Percentiles rank a stretch among this genome's conserved stretches.
Evolutionary conservation across 352 stramenopile genomes (phyloP).

Genomic region (Thalassiosira livingstoniorum): DNA sequence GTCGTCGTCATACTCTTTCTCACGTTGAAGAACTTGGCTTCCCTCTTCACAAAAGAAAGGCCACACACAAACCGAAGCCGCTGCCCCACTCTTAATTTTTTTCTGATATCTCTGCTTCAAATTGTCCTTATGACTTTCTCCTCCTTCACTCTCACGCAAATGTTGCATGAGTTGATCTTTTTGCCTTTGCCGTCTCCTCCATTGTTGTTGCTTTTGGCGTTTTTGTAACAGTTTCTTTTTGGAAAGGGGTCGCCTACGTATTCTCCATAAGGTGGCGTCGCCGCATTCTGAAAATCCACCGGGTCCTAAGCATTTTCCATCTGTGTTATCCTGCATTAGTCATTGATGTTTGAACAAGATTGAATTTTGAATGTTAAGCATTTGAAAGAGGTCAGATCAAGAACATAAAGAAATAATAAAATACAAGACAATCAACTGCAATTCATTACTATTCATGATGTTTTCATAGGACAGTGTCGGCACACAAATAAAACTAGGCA

Average conservation of each 20-base stretch:
- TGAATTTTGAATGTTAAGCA: too few relatives aligned
- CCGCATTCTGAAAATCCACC: conserved; percentile 74
- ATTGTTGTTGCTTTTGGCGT: conserved; percentile 16
- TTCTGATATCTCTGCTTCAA: conserved; percentile 3
- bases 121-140: conserved; percentile 1
- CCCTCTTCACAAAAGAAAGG: conserved; percentile 53
- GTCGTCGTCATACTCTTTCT: not conserved
- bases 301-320: conserved; percentile 70
- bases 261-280: conserved; percentile 75
- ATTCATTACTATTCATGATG: too few relatives aligned
- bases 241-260: conserved; percentile 41
- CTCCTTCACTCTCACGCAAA: not conserved
- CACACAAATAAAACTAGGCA: too few relatives aligned
- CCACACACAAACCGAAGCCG: conserved; percentile 49
- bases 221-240: conserved; percentile 12
- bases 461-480: too few relatives aligned
- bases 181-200: not conserved
- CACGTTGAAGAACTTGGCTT: conserved; percentile 20
- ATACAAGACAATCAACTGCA: too few relatives aligned
- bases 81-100: too few relatives aligned
- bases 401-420: too few relatives aligned
- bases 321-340: conserved; percentile 58
- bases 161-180: conserved; percentile 6
- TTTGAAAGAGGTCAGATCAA: too few relatives aligned
- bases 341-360: too few relatives aligned